Base-by-base conservation (phyloP, 2,329 filamentous ascomycete genomes). In the Fusarium albosuccineum region DNA sequence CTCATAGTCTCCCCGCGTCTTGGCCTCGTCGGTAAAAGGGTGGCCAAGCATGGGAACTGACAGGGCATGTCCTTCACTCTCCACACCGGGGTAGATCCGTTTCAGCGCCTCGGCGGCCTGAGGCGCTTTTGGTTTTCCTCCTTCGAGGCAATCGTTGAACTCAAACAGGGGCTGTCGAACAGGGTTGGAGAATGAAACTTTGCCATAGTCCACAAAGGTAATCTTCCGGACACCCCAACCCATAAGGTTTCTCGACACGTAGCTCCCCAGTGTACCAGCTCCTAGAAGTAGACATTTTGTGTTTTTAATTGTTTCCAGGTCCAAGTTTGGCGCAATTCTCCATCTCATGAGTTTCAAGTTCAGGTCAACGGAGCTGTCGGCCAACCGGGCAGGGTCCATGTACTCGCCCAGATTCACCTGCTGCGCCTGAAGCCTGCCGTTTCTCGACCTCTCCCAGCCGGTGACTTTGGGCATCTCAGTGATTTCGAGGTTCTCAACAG, bases 301-400 rank as follows among this genome's bases (percentile, higher is more conserved):
- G 59, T 91, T 87, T 75, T 97, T 97, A 76, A 98, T 94, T 30
- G 87, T 87, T 30, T 97, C 94, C 9, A 99, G 87, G 75, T 98
- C 87, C 40, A 99, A 86, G 51, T 90, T 90, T 0, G 96, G 96
- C 8, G 94, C 93, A 73, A 99, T 93, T 39, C 96, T 90, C 96
- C 96, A 99, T 81, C 97, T 99, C 90, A 99, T 99, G 60, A 99
- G 86, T 80, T 98, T 98, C 62, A 98, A 84, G 74, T 99, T 99
- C 60, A 99, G 85, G 74, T 99, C 96, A 9, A 98, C 95, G 1
- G 94, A 94, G 76, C 97, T 94, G 75, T 98, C 94, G 22, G 96
- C 96, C 16, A 98, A 83, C 74, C 90, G 90, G 34, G 86, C 83
- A 7, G 96, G 95, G 75, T 99, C 94, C 91, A 99, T 95, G 72